Percentiles rank a stretch among this genome's conserved stretches.
phyloP scores from a whole-genome alignment of 2,329 filamentous ascomycete genomes.

The Exophiala calicioides region DNA sequence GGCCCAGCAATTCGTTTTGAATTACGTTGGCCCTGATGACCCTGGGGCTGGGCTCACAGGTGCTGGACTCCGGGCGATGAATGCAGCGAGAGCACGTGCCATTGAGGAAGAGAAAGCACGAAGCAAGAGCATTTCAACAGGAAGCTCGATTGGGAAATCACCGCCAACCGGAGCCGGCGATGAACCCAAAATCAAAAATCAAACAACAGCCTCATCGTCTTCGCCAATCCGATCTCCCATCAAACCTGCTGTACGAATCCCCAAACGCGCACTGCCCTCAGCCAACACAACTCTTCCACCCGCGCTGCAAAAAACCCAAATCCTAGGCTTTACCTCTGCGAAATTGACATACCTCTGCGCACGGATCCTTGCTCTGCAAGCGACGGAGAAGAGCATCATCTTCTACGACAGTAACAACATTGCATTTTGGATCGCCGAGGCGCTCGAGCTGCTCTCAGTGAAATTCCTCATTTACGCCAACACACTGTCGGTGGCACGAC shows the following conservation, averaged over 20 bases:
- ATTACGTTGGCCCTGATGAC: conserved; percentile 38
- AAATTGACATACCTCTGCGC: conserved; percentile 87
- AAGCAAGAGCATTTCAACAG: conserved; percentile 11
- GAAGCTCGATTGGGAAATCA: conserved; percentile 13
- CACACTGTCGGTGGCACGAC: conserved; percentile 60
- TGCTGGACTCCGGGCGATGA: conserved; percentile 42
- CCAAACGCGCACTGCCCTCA: conserved; percentile 47
- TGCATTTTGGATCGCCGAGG: conserved; percentile 81
- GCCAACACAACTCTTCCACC: conserved; percentile 54
- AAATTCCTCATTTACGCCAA: conserved; percentile 60
- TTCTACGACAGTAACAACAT: conserved; percentile 90
- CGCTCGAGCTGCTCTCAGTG: conserved; percentile 70
- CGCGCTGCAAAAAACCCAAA: conserved; percentile 56
- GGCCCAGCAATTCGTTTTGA: conserved; percentile 57
- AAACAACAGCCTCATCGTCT: conserved; percentile 15
- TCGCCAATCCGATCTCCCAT: conserved; percentile 1
- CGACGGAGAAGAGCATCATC: conserved; percentile 79
- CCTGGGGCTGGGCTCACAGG: conserved; percentile 44
- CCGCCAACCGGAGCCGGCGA: conserved; percentile 17
- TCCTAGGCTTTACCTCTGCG: conserved; percentile 79
- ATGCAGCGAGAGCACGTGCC: conserved; percentile 30
- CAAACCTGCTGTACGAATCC: background rate
- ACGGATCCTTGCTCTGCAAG: conserved; percentile 66
- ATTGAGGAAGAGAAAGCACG: conserved; percentile 20
- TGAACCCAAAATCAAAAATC: conserved; percentile 27